Conservation (phyloP, 148 eudicot species). For the Talinum fruticosum region DNA sequence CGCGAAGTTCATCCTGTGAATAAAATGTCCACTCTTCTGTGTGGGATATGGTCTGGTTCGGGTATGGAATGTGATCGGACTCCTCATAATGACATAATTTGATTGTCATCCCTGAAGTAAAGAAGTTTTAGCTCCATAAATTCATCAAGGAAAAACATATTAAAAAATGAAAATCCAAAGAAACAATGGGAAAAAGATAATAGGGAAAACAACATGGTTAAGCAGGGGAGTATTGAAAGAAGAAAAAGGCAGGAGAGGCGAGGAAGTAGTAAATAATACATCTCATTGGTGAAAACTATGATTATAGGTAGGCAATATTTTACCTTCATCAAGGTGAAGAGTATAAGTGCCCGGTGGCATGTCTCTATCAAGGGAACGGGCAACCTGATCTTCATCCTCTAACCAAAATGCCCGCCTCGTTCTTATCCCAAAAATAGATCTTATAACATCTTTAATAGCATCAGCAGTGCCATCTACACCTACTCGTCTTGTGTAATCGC, state of each 20-base stretch:
- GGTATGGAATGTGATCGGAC: constrained; percentile 50
- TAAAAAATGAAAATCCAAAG: not conserved
- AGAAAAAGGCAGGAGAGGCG: not conserved
- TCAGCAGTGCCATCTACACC: constrained; percentile 75
- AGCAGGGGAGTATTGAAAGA: not conserved
- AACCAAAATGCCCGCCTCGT: constrained; percentile 80
- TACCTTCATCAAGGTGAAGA: constrained; percentile 85
- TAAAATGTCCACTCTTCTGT: constrained; percentile 78
- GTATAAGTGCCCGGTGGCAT: constrained; percentile 77
- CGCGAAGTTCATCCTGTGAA: constrained; percentile 71
- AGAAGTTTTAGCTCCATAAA: not conserved
- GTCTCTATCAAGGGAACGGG: constrained; percentile 68
- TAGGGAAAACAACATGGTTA: not conserved
- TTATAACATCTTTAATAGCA: constrained; percentile 78
- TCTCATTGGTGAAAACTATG: not conserved
- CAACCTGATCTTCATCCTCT: constrained; percentile 75
- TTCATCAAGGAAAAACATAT: not conserved
- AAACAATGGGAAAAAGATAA: not conserved
- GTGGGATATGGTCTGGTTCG: constrained; percentile 44
- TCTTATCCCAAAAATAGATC: constrained; percentile 70
- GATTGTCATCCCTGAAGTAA: constrained; percentile 54
- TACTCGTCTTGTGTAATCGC: constrained; percentile 62
- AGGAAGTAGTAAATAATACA: not conserved
- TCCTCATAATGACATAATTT: constrained; percentile 71
- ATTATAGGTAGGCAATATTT: not conserved